Conservation (phyloP, 2,329 filamentous ascomycete genomes). For the Fusarium miscanthi region DNA sequence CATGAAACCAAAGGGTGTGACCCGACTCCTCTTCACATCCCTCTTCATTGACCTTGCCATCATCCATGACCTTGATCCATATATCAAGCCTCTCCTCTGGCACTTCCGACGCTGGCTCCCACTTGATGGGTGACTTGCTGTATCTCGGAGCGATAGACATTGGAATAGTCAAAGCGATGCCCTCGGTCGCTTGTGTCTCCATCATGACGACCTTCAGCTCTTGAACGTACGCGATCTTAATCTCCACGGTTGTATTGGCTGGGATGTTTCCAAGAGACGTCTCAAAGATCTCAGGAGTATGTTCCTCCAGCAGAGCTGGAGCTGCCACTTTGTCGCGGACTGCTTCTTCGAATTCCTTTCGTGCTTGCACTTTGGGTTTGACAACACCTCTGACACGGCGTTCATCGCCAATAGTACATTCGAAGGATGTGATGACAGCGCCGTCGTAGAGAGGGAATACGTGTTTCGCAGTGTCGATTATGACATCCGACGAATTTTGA, state of each 20-base stretch:
- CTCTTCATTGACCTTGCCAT: accelerated
- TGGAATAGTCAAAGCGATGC: accelerated
- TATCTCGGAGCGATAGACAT: background rate
- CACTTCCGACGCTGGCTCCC: accelerated
- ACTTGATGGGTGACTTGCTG: accelerated
- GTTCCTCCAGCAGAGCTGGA: accelerated
- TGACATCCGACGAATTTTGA: accelerated
- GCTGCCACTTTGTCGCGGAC: background rate
- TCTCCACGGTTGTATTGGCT: accelerated
- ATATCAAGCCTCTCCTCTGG: background rate
- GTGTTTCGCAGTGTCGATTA: background rate
- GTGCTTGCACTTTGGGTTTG: background rate
- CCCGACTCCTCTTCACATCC: background rate
- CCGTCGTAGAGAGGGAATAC: background rate
- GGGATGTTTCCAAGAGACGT: background rate
- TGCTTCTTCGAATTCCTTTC: background rate
- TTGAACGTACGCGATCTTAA: background rate
- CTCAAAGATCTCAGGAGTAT: background rate
- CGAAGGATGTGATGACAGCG: accelerated
- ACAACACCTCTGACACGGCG: accelerated
- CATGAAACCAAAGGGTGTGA: accelerated
- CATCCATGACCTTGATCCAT: accelerated
- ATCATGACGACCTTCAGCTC: background rate
- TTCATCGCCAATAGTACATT: background rate
- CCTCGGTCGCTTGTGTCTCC: background rate